phyloP scores from a whole-genome alignment of 192 early-diverging fungal genomes.

The Mortierella hygrophila region DNA sequence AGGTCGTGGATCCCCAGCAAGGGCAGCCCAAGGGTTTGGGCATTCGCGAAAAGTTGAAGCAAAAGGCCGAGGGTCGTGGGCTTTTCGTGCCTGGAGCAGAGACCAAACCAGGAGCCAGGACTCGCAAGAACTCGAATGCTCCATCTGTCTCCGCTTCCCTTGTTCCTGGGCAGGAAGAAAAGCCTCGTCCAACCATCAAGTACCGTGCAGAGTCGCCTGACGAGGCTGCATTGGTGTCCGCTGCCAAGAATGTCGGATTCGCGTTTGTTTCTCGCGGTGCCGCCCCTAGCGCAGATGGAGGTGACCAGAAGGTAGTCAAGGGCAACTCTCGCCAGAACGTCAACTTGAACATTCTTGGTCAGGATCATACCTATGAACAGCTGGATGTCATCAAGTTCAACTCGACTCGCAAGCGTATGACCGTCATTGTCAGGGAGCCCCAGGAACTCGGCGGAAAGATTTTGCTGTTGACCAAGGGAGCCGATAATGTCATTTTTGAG shows the following conservation, averaged over 20 bases:
- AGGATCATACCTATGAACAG: slow-evolving; percentile 77
- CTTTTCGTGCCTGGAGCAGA: slow-evolving; percentile 44
- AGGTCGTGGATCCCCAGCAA: slow-evolving; percentile 30
- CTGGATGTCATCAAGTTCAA: slow-evolving; percentile 95
- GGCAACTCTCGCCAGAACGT: slow-evolving; percentile 60
- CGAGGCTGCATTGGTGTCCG: slow-evolving; percentile 84
- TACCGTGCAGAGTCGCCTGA: slow-evolving; percentile 88
- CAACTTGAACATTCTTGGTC: slow-evolving; percentile 78
- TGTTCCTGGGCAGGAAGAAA: background rate
- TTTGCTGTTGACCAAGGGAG: slow-evolving; percentile 92
- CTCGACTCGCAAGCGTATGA: slow-evolving; percentile 97
- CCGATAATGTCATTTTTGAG: slow-evolving; percentile 96
- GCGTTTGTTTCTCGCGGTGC: slow-evolving; percentile 69
- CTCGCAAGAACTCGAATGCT: slow-evolving; percentile 45
- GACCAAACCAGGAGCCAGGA: slow-evolving; percentile 38
- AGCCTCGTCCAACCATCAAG: slow-evolving; percentile 33
- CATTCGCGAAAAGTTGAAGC: slow-evolving; percentile 38
- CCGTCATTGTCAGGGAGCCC: slow-evolving; percentile 83
- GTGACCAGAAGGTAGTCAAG: slow-evolving; percentile 13
- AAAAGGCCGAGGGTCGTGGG: slow-evolving; percentile 52
- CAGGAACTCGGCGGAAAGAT: slow-evolving; percentile 84
- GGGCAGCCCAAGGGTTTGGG: slow-evolving; percentile 29
- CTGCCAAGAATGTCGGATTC: slow-evolving; percentile 84
- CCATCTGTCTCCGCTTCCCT: background rate
- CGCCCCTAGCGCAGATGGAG: background rate